Conservation (phyloP, 768 basidiomycete species). For the Ramaria rubella region DNA sequence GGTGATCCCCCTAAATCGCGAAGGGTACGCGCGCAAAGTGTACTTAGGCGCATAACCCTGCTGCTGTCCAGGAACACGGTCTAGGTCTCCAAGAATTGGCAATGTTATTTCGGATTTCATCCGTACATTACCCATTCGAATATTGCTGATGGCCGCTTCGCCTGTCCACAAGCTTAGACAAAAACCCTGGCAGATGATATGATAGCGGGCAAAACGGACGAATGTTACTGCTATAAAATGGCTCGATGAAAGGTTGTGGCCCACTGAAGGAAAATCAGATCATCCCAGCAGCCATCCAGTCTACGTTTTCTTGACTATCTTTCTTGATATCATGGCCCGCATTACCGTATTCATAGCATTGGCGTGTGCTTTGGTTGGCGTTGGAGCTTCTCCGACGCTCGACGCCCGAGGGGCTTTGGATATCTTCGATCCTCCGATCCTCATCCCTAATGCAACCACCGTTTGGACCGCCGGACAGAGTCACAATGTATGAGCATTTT, state of each 20-base stretch:
- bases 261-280: too few relatives aligned
- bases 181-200: too few relatives aligned
- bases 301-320: neutral
- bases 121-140: too few relatives aligned
- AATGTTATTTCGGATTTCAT: neutral
- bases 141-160: neutral
- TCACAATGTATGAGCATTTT: neutral
- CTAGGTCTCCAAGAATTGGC: too few relatives aligned
- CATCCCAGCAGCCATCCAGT: too few relatives aligned
- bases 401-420: constrained; percentile 1
- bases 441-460: constrained; percentile 2
- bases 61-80: too few relatives aligned
- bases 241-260: too few relatives aligned
- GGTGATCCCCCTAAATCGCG: too few relatives aligned
- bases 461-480: constrained; percentile 3
- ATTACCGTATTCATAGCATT: neutral
- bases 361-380: neutral
- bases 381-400: neutral
- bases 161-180: neutral
- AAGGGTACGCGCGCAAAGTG: too few relatives aligned
- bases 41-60: too few relatives aligned
- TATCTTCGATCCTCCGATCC: constrained; percentile 5
- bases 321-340: neutral
- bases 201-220: too few relatives aligned
- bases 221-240: too few relatives aligned